Evolutionary conservation across 2,329 filamentous ascomycete species (phyloP).

Genomic region (Plenodomus biglobosus): DNA sequence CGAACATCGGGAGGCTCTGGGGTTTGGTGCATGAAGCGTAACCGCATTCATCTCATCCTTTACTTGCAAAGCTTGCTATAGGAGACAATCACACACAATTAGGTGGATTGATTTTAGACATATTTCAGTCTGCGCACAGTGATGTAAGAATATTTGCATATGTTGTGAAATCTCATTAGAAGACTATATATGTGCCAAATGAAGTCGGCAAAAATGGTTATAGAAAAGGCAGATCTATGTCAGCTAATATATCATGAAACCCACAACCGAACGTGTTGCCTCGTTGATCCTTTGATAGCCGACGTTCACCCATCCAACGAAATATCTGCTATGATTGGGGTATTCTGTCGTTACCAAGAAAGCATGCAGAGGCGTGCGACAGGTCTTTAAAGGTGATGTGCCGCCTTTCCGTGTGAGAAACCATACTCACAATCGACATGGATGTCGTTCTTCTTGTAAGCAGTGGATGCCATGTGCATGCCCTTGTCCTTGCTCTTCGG

Average conservation of each 20-base stretch:
- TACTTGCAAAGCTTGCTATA: no score
- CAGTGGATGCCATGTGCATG: slow-evolving; percentile 4
- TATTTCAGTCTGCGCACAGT: no score
- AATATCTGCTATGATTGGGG: no score
- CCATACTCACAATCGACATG: slow-evolving; percentile 27
- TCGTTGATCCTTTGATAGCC: no score
- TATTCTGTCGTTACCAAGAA: no score
- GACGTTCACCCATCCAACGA: no score
- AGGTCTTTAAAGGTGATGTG: slow-evolving; percentile 5
- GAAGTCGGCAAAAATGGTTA: not conserved
- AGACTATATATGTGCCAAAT: not conserved
- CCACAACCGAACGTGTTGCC: not conserved
- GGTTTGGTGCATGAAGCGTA: no score
- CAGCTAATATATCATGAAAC: not conserved
- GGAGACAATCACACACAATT: no score
- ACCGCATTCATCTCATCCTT: no score
- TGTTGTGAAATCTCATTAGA: not conserved
- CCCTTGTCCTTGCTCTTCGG: slow-evolving; percentile 17
- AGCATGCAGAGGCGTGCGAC: not conserved
- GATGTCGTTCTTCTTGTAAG: slow-evolving; percentile 14
- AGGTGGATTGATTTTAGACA: no score
- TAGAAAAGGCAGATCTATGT: not conserved
- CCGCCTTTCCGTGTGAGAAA: slow-evolving; percentile 16
- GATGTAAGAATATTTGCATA: not conserved
- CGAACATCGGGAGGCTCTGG: no score